A percentile compares a stretch with the other conserved stretches of the same genome.
These are phyloP conservation scores for Neurospora tetrasperma DNA, from an alignment of 495 filamentous ascomycete species.

Conservation along the genomic window DNA sequence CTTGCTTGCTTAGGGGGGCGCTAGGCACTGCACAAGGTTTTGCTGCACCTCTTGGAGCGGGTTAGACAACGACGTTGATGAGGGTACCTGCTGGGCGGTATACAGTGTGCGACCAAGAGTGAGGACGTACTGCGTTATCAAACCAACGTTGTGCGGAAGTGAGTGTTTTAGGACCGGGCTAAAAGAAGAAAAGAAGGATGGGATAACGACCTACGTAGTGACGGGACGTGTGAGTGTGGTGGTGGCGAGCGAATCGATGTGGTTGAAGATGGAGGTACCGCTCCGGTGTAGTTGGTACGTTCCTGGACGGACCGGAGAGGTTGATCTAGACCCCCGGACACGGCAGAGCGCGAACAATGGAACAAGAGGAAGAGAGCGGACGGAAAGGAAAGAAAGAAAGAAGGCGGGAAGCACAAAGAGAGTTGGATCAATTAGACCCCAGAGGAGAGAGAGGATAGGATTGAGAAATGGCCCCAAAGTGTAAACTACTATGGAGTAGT, in stretches of 20 bases:
- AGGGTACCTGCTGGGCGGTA: background rate
- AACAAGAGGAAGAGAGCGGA: background rate
- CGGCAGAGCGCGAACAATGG: background rate
- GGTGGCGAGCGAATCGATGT: background rate
- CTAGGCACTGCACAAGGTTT: background rate
- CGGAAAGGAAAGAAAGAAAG: background rate
- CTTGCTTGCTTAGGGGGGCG: background rate
- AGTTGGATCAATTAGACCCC: background rate
- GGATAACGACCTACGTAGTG: background rate
- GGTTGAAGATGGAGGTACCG: background rate
- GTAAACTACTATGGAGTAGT: background rate
- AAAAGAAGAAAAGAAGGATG: background rate
- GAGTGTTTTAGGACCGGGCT: background rate
- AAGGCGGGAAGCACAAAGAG: background rate
- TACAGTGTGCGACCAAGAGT: background rate
- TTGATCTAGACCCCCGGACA: background rate
- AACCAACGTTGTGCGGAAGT: background rate
- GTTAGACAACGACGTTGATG: background rate
- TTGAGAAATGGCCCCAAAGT: background rate
- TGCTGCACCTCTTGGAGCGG: background rate
- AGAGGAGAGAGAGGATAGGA: background rate
- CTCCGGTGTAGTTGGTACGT: background rate
- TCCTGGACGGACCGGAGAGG: background rate
- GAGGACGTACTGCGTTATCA: background rate
- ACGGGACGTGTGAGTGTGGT: background rate